Base-by-base conservation (phyloP, 495 filamentous ascomycete genomes). In the Xylaria castorea region DNA sequence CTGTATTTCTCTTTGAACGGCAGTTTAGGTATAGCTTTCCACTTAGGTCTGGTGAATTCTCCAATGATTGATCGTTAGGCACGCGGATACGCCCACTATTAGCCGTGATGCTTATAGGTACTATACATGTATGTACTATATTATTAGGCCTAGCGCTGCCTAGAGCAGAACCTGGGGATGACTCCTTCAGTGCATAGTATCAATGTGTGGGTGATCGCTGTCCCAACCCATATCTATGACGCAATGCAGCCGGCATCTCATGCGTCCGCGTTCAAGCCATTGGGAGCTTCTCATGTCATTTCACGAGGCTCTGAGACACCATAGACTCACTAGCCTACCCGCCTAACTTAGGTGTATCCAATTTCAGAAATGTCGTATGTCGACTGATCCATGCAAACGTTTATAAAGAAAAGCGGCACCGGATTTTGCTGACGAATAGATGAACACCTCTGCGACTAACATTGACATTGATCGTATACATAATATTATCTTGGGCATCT, bases 391-490 rank as follows among this genome's bases (percentile, higher is more conserved):
- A 22, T 38, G 25, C 40, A 32, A 67, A 72, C 25, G 40, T 50
- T 36, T 68, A 68, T 68, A 50, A 38, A 46, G 40, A 30, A 18
- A 57, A 55, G 16, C 18, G 25, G 20, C 27, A 50, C 16, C 48
- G 22, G 18, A 4, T 48, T 44, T 61, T 16, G 32, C 30, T 32
- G 38, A 51, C 36, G 36, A 36, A 50, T 50, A 55, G 50, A 68
- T 72, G 71, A 68, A 12, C 32, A 40, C 57, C 44, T 68, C 71
- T 0, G 22, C 58, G 30, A n/a, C 65, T 5, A 50, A 40, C 16
- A 44, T 77, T 60, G 75, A 40, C 16, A 44, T 77, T 60, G 75
- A 76, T 63, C 69, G 68, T 51, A 67, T 79, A 58, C 72, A 68
- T 25, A 53, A 73, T 51, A 61, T 75, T 44, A 60, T 61, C 61